Base-by-base conservation (phyloP, 306 rosid species). In the Rosa rugosa region DNA sequence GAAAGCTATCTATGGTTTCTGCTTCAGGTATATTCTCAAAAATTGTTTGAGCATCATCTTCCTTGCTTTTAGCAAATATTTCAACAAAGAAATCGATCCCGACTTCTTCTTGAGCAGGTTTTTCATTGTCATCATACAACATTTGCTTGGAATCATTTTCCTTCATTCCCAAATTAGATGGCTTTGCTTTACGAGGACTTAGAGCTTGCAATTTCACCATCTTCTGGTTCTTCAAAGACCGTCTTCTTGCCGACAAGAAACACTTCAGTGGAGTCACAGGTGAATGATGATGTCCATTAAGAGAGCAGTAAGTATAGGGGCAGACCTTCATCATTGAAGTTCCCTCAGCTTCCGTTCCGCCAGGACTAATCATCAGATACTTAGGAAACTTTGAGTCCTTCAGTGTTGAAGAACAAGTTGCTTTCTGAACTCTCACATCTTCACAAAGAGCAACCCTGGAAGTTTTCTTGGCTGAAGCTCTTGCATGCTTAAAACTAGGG, bases 401-500 rank as follows among this genome's bases (percentile, higher is more conserved):
- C 83, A 93, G 78, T 73, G 96, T 93, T 47, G 99, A 93, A 84
- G 98, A 91, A 78, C 99, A 95, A 3, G 99, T 95, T 40, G 91
- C 87, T 84, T 77, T 89, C 42, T 83, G 89, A 60, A 88, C 67
- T 50, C 77, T 74, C 62, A 78, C 54, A 60, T 87, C 90, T n/a
- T 83, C 88, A 77, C 92, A 87, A 40, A 86, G 68, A 70, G 84
- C 80, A 75, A 80, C 89, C 57, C 82, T 87, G 62, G 94, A 82
- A 67, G 91, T 80, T 56, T 86, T 91, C 69, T 81, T 90, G 14
- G 87, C 67, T 34, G 79, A 86, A 86, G 73, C 63, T 86, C 94
- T 90, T 56, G 78, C 79, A 8, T 81, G 82, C 78, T 92, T 95
- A 75, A 95, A 95, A 71, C 89, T 95, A 31, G 97, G 83, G 5